phyloP scores from a whole-genome alignment of 768 basidiomycete genomes.

The Polyporus arcularius region DNA sequence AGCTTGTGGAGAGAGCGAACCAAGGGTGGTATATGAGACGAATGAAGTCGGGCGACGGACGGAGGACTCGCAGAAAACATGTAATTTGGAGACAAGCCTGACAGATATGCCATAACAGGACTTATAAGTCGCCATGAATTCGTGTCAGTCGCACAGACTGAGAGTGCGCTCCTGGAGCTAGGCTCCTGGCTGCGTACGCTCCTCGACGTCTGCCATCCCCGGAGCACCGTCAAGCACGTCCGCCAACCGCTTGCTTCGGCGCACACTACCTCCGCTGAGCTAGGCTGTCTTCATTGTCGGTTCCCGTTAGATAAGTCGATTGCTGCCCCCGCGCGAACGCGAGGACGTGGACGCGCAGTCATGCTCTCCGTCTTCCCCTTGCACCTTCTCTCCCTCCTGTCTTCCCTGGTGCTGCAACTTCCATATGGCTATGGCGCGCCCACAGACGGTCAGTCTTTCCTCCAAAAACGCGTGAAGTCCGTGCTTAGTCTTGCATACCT shows the following conservation, averaged over 20 bases:
- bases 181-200: neutral
- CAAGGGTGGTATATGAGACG: neutral
- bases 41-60: too few species aligned
- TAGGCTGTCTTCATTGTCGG: neutral
- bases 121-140: neutral
- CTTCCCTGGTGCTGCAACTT: slow-evolving; percentile 12
- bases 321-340: neutral
- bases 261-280: neutral
- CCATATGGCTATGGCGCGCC: slow-evolving; percentile 26
- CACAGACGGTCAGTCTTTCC: slow-evolving; percentile 23
- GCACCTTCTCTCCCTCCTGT: slow-evolving; percentile 14
- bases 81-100: neutral
- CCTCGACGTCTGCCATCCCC: neutral
- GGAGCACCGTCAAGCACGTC: neutral
- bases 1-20: neutral
- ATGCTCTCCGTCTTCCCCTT: slow-evolving; percentile 17
- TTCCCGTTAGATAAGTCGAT: neutral
- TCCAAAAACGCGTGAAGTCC: neutral
- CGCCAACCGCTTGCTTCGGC: neutral
- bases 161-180: too few species aligned
- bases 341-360: slow-evolving; percentile 3
- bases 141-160: too few species aligned
- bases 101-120: neutral
- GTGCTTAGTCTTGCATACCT: neutral
- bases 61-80: too few species aligned